Evolutionary conservation across 2,329 filamentous ascomycete genomes (phyloP).

Genomic region (Verticillium dahliae): DNA sequence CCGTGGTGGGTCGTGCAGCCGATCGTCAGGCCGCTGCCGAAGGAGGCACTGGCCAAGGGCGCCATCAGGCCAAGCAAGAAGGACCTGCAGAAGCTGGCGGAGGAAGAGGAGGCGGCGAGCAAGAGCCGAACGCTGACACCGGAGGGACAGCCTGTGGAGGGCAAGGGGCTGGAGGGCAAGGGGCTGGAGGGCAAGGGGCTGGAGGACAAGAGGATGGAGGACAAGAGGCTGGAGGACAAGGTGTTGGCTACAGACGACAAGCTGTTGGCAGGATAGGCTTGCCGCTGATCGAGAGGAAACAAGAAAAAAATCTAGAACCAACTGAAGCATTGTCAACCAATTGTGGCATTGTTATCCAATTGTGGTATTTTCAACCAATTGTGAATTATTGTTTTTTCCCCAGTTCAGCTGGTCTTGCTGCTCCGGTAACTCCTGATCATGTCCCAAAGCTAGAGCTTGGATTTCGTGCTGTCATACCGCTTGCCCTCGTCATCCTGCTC

Average conservation of each 20-base stretch:
- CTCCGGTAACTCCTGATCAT: too few relatives aligned
- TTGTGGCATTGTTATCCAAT: too few relatives aligned
- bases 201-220: neutral
- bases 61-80: slow-evolving; percentile 71
- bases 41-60: slow-evolving; percentile 79
- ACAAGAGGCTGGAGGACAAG: neutral
- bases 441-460: slow-evolving; percentile 27
- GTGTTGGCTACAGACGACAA: slow-evolving; percentile 11
- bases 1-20: slow-evolving; percentile 91
- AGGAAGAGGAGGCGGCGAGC: slow-evolving; percentile 18
- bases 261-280: slow-evolving; percentile 9
- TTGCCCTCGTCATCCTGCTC: slow-evolving; percentile 78
- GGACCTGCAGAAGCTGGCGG: slow-evolving; percentile 38
- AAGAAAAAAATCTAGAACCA: too few relatives aligned
- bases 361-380: too few relatives aligned
- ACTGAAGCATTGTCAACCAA: too few relatives aligned
- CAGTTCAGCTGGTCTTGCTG: too few relatives aligned
- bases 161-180: too few relatives aligned
- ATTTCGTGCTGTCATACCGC: slow-evolving; percentile 57
- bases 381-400: too few relatives aligned
- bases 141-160: neutral
- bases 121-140: slow-evolving; percentile 3
- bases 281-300: too few relatives aligned
- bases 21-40: slow-evolving; percentile 77
- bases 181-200: too few relatives aligned